Percentiles rank a stretch among this genome's conserved stretches.
These are phyloP conservation scores for Heliocybe sulcata DNA, from an alignment of 1,284 basidiomycete species.

Conservation along the genomic window DNA sequence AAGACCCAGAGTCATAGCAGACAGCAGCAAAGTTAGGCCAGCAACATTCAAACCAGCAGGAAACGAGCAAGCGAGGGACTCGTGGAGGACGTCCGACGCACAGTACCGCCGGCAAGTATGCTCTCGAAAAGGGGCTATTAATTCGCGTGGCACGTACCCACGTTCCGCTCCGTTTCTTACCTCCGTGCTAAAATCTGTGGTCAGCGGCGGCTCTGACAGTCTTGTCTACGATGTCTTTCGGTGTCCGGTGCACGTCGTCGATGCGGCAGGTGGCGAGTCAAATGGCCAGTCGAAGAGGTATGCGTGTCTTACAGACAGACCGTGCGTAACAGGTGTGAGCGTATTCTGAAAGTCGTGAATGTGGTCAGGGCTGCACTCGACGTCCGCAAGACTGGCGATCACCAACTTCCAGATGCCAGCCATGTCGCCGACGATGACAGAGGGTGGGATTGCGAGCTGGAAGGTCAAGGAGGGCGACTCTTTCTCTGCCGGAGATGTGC, in stretches of 20 bases:
- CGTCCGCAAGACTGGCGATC: conserved; percentile 47
- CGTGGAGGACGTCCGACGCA: too few relatives aligned
- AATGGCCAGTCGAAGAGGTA: neutral
- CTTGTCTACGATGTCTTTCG: neutral
- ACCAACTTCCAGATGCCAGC: conserved; percentile 84
- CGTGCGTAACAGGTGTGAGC: neutral
- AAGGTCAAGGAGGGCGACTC: conserved; percentile 87
- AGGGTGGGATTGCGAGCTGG: conserved; percentile 91
- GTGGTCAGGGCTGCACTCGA: conserved; percentile 49
- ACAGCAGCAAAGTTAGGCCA: neutral
- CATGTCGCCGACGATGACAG: conserved; percentile 99
- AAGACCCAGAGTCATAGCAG: neutral
- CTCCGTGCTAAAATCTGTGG: neutral
- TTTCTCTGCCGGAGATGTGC: conserved; percentile 82
- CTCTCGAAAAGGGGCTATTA: too few relatives aligned
- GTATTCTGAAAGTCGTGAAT: neutral
- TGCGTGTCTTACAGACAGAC: neutral
- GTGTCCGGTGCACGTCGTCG: neutral
- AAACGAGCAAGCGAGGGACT: neutral
- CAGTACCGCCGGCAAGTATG: neutral
- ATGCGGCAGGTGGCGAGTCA: neutral
- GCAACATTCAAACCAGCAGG: neutral
- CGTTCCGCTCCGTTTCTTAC: neutral
- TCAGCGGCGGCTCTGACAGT: neutral
- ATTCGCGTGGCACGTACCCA: neutral